Evolutionary conservation across 805 yeast genomes (phyloP), one percentile per base, ranked within the genome.

Genomic region (Sungouiozyma ichnusensis): DNA sequence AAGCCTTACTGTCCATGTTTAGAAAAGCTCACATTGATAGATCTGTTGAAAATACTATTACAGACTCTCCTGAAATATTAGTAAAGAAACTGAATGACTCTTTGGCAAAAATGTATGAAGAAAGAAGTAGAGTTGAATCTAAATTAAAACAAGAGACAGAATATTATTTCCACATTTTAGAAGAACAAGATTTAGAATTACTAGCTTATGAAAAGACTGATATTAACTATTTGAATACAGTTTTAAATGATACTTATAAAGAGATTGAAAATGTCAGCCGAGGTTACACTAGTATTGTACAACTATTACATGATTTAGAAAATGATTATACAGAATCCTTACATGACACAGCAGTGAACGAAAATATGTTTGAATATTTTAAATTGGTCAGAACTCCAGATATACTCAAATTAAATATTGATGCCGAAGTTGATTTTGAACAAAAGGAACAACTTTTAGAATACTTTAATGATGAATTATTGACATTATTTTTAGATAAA

Each of bases 341-440:
- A 64, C 86, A 88, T 56, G 96, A 88, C 62, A 76, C 77, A 6
- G 94, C 88, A 0, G 96, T 88, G 16, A 85, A 85, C 58, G 72
- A 68, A 16, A 79, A 88, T 1, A 79, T 86, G 15, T 65, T 72
- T 16, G 64, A 65, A 11, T 81, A 57, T 54, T 69, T 69, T 29
- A 71, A 74, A 37, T 69, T 47, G 19, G 41, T 62, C 35, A 57
- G 57, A 24, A 43, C 50, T 37, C 50, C 48, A 31, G 45, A 42
- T 33, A 41, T 51, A 38, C 44, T 49, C 9, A 45, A 57, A 32
- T 27, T 52, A 24, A 42, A 40, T 14, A 48, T 51, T 27, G 55
- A 57, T 42, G 42, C 55, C 4, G 40, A 45, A 11, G 44, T 47
- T 14, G 61, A 58, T 40, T 40, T 35, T 0, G 53, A 50, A 17